These are phyloP conservation scores for Keithomyces neogunnii DNA, from an alignment of 2,329 filamentous ascomycete genomes.

Conservation along the genomic window DNA sequence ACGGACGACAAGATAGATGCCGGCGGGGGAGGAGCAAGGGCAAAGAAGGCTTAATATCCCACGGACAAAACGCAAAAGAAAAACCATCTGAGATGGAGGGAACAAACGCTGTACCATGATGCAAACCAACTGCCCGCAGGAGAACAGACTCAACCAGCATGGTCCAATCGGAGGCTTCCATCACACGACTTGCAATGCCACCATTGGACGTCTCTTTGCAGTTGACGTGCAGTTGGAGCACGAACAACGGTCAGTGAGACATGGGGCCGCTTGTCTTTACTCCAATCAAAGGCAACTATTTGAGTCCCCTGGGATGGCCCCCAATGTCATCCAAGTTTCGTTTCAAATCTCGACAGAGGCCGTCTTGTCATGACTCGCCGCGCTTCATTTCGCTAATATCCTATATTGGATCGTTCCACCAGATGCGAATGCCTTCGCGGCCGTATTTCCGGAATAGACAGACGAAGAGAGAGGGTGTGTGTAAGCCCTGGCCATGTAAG, in stretches of 20 bases:
- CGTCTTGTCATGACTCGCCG: no score
- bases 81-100: no score
- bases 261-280: neutral
- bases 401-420: no score
- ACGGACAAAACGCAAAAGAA: no score
- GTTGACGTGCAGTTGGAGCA: neutral
- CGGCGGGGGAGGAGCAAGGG: no score
- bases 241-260: neutral
- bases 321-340: neutral
- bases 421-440: no score
- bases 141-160: neutral
- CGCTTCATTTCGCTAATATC: no score
- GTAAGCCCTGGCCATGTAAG: no score
- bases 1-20: no score
- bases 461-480: no score
- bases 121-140: neutral
- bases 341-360: neutral
- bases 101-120: neutral
- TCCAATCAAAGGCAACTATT: neutral
- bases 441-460: no score
- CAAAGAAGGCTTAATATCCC: no score
- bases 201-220: neutral
- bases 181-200: neutral
- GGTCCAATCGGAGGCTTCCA: neutral
- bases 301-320: neutral